Evolutionary conservation across 352 stramenopile genomes (phyloP), one percentile per base, ranked within the genome.

Genomic region (Globisporangium cederbergense): DNA sequence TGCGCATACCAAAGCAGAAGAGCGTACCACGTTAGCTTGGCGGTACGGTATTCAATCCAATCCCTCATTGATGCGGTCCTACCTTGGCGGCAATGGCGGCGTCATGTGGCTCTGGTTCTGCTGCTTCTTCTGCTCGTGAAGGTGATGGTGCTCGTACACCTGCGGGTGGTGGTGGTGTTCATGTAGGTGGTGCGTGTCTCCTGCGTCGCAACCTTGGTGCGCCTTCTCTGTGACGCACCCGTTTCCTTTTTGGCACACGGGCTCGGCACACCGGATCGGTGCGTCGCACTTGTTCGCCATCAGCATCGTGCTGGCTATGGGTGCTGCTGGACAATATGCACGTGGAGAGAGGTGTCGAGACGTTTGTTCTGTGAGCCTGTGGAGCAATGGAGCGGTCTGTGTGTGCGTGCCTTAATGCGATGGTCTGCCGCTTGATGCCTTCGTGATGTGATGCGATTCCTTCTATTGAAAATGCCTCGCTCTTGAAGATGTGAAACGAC

Each of bases 281-380:
- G 52, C 52, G 32, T 58, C 52, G 32, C 52, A 46, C 40, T 58
- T 58, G 52, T 58, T 46, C 52, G 32, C 52, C 30, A 58, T 58
- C 18, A 43, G 30, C 51, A 57, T 45, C 50, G 34, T 40, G 49
- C 38, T 16, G 49, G 11, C 20, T 40, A 18, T 7, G 18, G 30
- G 14, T 43, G 32, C 32, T 45, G 52, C 11, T 58, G 52, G 32
- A 58, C 52, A 58, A 58, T 58, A 42, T 16, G 16, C 28, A 18
- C 25, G 4, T 40, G 25, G 2, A 14, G 50, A 4, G 13, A 25
- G 30, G 28, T 42, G 51, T 42, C n/a, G 46, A 30, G 28, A 6
- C 46, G 46, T 20, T 32, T 25, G 51, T 7, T 25, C 11, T 32
- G 16, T 25, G 18, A 14, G 51, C 3, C 28, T 57, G 20, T 57